Evolutionary conservation across 148 eudicot species (phyloP), one percentile per base, ranked within the genome.

Genomic region (Cornus kousa): DNA sequence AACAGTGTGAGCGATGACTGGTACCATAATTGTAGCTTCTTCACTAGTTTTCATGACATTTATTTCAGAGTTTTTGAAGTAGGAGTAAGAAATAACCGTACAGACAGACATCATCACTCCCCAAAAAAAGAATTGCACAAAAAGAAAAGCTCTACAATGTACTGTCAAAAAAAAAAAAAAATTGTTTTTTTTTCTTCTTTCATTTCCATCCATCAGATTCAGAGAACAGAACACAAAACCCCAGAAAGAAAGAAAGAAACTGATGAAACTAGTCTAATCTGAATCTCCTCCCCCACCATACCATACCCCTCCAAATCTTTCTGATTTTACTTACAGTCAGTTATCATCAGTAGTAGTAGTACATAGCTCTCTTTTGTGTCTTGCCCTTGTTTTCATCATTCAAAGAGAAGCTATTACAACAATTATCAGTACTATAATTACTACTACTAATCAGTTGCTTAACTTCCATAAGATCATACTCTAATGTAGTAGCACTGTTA

Each of bases 331-430:
- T 75, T 53, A 78, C 82, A 72, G 65, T 46, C 50, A 70, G 31
- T 50, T 39, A 40, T 73, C 80, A 80, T 50, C 40, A 81, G 71
- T 80, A 82, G 67, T 85, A 82, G 66, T 75, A 67, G 79, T 82
- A 79, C 88, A 85, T 74, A 7, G 31, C 74, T 74, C 78, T 85
- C 80, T 82, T 80, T 76, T 70, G 73, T 57, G 82, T 78, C 82
- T 83, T 86, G 84, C 67, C 75, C 80, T 83, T 86, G 86, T 69
- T 86, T 78, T 86, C 84, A 80, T 82, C 83, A 74, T 72, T 78
- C 13, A 77, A 53, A 73, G 78, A 74, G 70, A 80, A 81, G 48
- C 67, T 68, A 48, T 43, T 78, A 6, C 57, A 17, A 22, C 67
- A 43, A 28, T 68, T 7, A 39, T 39, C 7, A 39, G 5, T 7